Percentiles rank a stretch among this genome's conserved stretches.
Evolutionary conservation across 345 rosid species (phyloP).

Genomic region (Moricandia arvensis): DNA sequence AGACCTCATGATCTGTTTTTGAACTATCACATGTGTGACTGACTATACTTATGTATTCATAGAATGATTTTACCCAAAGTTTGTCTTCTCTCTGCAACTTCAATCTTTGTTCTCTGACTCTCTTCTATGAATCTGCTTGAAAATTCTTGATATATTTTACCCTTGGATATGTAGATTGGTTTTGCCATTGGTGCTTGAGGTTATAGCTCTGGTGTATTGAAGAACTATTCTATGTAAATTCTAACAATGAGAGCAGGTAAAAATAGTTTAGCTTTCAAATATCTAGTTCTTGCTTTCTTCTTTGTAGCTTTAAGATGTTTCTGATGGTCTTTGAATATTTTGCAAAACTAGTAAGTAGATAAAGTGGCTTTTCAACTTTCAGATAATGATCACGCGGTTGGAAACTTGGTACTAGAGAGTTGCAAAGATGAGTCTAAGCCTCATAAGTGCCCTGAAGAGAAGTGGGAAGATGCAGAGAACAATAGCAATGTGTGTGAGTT

Average conservation of each 20-base stretch:
- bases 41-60: conserved; percentile 12
- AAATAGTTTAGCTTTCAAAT: not conserved
- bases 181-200: conserved; percentile 25
- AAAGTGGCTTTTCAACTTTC: no score
- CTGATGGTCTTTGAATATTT: no score
- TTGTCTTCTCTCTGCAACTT: conserved; percentile 15
- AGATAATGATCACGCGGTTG: no score
- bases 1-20: conserved; percentile 22
- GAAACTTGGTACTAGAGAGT: no score
- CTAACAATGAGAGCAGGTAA: conserved; percentile 61
- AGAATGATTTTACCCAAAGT: not conserved
- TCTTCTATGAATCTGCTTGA: not conserved
- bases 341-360: no score
- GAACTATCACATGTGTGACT: conserved; percentile 26
- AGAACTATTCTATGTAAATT: conserved; percentile 14
- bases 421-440: no score
- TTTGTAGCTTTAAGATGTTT: not conserved
- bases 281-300: not conserved
- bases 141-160: not conserved
- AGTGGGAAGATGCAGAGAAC: no score
- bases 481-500: conserved; percentile 14
- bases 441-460: no score
- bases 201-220: conserved; percentile 26
- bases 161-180: not conserved
- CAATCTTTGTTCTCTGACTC: not conserved